Conservation (phyloP, 371 early-diverging fungal genomes). For the Funneliformis caledonium region DNA sequence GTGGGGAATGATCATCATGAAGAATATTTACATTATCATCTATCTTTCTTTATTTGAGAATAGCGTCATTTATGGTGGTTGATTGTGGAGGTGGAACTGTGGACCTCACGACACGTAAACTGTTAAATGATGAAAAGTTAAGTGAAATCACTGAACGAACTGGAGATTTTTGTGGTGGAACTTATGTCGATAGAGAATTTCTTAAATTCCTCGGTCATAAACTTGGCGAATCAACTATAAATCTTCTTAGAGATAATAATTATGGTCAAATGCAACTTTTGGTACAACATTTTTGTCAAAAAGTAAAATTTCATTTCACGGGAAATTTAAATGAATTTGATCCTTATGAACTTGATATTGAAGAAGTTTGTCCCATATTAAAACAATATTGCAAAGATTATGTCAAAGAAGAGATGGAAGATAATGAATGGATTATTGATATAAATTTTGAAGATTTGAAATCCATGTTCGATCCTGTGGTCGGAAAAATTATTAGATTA, state of each 20-base stretch:
- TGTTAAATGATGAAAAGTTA: background rate
- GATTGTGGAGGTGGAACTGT: constrained; percentile 72
- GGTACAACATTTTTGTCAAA: constrained; percentile 18
- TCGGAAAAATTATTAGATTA: constrained; percentile 59
- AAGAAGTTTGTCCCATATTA: constrained; percentile 26
- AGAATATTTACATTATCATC: background rate
- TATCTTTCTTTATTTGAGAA: background rate
- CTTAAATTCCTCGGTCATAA: constrained; percentile 14
- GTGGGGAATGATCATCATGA: no score
- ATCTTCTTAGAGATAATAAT: constrained; percentile 1
- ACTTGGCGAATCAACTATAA: constrained; percentile 14
- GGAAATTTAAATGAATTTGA: background rate
- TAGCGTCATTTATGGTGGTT: constrained; percentile 57
- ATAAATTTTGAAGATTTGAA: constrained; percentile 22
- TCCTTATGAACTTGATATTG: constrained; percentile 14
- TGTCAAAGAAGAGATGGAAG: background rate
- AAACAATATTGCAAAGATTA: constrained; percentile 7
- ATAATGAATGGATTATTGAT: constrained; percentile 27
- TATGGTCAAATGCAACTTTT: constrained; percentile 32
- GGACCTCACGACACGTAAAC: constrained; percentile 48
- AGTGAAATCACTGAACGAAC: constrained; percentile 28
- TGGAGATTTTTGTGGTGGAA: constrained; percentile 32
- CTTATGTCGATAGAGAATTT: constrained; percentile 32
- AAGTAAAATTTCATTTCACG: background rate
- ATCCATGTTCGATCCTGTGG: constrained; percentile 62